These are phyloP conservation scores for Albophoma yamanashiensis DNA, from an alignment of 2,329 filamentous ascomycete genomes.

Conservation along the genomic window DNA sequence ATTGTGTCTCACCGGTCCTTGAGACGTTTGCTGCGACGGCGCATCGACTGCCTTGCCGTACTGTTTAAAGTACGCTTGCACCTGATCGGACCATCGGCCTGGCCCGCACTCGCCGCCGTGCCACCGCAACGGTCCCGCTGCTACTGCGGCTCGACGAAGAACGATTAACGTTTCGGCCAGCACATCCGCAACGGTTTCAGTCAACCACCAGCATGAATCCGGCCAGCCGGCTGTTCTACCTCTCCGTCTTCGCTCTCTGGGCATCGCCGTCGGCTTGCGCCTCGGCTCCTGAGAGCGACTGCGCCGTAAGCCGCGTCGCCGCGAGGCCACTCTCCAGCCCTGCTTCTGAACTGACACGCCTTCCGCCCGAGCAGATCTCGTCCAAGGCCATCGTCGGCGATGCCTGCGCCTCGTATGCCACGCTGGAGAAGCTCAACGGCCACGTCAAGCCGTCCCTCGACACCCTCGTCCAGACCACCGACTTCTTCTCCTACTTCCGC, in stretches of 20 bases:
- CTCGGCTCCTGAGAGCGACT: slow-evolving; percentile 31
- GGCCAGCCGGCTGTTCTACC: slow-evolving; percentile 43
- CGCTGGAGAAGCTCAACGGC: slow-evolving; percentile 74
- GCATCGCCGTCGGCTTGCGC: slow-evolving; percentile 34
- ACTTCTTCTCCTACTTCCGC: slow-evolving; percentile 97
- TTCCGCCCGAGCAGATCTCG: slow-evolving; percentile 54
- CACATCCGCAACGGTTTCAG: not conserved
- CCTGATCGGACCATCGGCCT: not conserved
- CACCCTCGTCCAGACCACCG: slow-evolving; percentile 74
- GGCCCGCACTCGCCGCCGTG: too few relatives aligned
- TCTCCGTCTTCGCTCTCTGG: slow-evolving; percentile 47
- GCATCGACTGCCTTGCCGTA: not conserved
- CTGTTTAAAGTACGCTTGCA: not conserved
- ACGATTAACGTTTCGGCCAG: not conserved
- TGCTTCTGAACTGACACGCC: not conserved
- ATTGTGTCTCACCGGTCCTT: not conserved
- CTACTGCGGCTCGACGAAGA: slow-evolving; percentile 1
- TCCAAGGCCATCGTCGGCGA: slow-evolving; percentile 84
- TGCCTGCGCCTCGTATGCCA: slow-evolving; percentile 86
- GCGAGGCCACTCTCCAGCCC: not conserved
- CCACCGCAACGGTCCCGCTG: not conserved
- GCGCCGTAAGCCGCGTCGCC: slow-evolving; percentile 35
- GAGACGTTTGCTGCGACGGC: not conserved
- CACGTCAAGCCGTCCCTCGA: slow-evolving; percentile 66
- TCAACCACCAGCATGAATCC: slow-evolving; percentile 32